Base-by-base conservation (phyloP, 768 basidiomycete genomes). In the Trichaptum fuscoviolaceum region DNA sequence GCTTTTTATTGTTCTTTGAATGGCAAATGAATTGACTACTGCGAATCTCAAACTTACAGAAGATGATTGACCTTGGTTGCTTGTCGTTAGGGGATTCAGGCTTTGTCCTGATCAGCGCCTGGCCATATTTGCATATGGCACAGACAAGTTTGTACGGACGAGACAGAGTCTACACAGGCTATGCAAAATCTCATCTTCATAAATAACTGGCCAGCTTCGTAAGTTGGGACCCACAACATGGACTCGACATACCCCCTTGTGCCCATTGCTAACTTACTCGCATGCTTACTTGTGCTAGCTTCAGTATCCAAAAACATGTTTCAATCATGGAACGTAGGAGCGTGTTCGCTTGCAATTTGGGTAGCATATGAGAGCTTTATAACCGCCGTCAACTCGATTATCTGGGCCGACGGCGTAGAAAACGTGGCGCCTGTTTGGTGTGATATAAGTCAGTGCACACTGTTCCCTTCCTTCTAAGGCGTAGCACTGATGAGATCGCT, bases 331-430 rank as follows among this genome's bases (percentile, higher is more conserved):
- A 76, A 81, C 64, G 67, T 75, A 25, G 78, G 76, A 18, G 79
- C 77, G 6, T 71, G 77, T 24, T 67, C 71, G 25, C 67, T 76
- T 64, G 77, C 80, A 60, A 12, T 71, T 7, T 81, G 80, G 80
- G 71, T 70, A 1, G 69, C 20, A 20, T 6, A 6, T 4, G 2
- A 15, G 10, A 52, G 42, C 42, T 15, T 52, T 52, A 6, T 20
- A 12, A 12, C 15, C 42, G 42, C 20, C 42, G 67, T 80, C 35
- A 76, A 81, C 69, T 64, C 73, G 15, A 68, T 80, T n/a, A 63
- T 78, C 0, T 80, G 77, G 78, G 67, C 68, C 18, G 71, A 74
- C 57, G 75, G 72, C 63, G 57, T 68, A 18, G 66, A 58, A 0
- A 69, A 75, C 52, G 66, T 27, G 1, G 61, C 69, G 0, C 73